phyloP scores from a whole-genome alignment of 78 protist species.

The Dictyostelium capitatum region DNA sequence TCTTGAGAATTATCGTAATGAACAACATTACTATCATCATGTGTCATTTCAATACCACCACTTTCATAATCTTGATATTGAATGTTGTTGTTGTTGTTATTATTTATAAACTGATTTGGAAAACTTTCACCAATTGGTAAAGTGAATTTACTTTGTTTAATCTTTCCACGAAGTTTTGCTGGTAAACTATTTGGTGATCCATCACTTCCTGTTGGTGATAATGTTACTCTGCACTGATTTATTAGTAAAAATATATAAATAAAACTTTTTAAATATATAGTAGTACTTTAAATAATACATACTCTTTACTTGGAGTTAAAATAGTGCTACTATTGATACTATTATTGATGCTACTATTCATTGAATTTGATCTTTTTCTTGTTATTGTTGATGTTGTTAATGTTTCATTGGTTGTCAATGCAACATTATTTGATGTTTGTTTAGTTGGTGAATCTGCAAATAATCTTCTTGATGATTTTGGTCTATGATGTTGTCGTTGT shows the following conservation, averaged over 20 bases:
- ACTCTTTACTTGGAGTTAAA: neutral
- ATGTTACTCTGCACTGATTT: no score
- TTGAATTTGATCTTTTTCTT: constrained; percentile 27
- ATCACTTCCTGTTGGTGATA: neutral
- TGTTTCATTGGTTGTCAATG: constrained; percentile 2
- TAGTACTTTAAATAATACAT: no score
- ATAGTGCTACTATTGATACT: neutral
- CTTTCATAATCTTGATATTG: neutral
- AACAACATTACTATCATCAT: neutral
- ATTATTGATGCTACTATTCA: neutral
- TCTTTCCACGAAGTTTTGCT: constrained; percentile 41
- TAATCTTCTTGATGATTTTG: constrained; percentile 2
- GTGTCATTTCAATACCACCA: neutral
- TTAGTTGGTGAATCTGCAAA: constrained; percentile 10
- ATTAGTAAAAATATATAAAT: no score
- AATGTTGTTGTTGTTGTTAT: neutral
- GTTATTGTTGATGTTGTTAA: neutral
- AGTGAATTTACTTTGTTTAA: neutral
- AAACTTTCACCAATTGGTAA: neutral
- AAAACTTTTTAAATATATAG: no score
- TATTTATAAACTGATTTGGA: neutral
- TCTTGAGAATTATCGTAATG: neutral
- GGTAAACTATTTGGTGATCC: constrained; percentile 34
- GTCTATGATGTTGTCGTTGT: neutral
- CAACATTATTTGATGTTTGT: neutral